These are phyloP conservation scores for Solanum sitiens DNA, from an alignment of 257 asterid genomes.

Conservation along the genomic window DNA sequence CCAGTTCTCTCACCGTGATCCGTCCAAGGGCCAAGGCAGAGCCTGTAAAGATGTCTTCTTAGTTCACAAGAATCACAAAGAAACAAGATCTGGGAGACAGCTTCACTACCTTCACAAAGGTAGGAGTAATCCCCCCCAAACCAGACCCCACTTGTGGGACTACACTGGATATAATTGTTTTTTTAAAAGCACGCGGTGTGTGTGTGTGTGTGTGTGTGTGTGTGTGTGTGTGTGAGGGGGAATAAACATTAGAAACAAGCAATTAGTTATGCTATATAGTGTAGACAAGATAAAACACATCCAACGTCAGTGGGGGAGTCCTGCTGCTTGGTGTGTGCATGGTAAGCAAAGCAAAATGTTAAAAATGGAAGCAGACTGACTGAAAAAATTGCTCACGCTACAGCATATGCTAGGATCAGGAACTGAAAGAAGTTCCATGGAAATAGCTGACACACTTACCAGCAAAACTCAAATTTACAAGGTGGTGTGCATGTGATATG, in stretches of 20 bases:
- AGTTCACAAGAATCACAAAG: not conserved
- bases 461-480: constrained; percentile 96
- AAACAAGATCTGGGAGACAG: not conserved
- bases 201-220: too few species aligned
- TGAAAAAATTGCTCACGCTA: not conserved
- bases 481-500: constrained; percentile 98
- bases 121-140: not conserved
- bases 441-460: constrained; percentile 37
- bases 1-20: constrained; percentile 98
- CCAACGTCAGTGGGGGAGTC: not conserved
- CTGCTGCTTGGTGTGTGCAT: not conserved
- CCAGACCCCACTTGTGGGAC: not conserved
- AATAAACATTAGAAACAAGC: not conserved
- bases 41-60: constrained; percentile 47
- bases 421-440: not conserved
- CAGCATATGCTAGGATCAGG: not conserved
- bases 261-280: not conserved
- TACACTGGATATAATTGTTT: not conserved
- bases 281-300: not conserved
- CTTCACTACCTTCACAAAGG: not conserved
- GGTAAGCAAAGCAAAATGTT: not conserved
- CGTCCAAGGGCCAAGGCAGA: constrained; percentile 94
- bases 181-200: not conserved
- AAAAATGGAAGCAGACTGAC: not conserved
- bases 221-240: not conserved